Evolutionary conservation across 495 filamentous ascomycete species (phyloP).

Genomic region (Hyaloscypha hepaticicola): DNA sequence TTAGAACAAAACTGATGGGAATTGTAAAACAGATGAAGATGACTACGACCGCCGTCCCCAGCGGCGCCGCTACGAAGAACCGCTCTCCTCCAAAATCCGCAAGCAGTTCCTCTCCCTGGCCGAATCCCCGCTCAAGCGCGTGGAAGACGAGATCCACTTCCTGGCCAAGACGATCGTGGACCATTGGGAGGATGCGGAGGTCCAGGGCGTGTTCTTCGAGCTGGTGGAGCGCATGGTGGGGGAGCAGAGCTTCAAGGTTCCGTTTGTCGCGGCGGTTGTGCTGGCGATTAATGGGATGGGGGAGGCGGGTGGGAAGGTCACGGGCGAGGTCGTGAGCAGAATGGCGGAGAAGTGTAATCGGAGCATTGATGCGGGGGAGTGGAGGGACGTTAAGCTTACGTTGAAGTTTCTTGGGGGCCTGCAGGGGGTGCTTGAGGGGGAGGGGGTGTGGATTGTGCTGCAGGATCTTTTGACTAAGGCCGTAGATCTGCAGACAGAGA

Average conservation of each 20-base stretch:
- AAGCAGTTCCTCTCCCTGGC: slow-evolving; percentile 81
- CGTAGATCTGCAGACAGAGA: slow-evolving; percentile 85
- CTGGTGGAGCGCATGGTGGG: slow-evolving; percentile 71
- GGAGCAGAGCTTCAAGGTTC: slow-evolving; percentile 96
- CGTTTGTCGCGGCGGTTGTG: slow-evolving; percentile 81
- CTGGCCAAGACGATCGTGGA: slow-evolving; percentile 77
- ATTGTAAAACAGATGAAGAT: slow-evolving; percentile 56
- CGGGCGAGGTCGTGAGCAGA: slow-evolving; percentile 63
- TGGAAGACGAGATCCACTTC: slow-evolving; percentile 74
- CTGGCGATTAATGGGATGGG: slow-evolving; percentile 73
- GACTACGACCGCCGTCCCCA: slow-evolving; percentile 74
- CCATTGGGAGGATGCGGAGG: slow-evolving; percentile 76
- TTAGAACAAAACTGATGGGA: slow-evolving; percentile 15
- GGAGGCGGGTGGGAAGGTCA: slow-evolving; percentile 60
- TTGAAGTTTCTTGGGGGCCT: slow-evolving; percentile 83
- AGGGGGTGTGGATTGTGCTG: slow-evolving; percentile 82
- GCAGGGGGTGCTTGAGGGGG: slow-evolving; percentile 74
- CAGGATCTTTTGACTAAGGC: slow-evolving; percentile 83
- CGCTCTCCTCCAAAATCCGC: slow-evolving; percentile 70
- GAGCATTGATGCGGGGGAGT: slow-evolving; percentile 66
- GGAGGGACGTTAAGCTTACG: slow-evolving; percentile 88
- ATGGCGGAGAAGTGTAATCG: slow-evolving; percentile 57
- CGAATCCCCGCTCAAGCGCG: slow-evolving; percentile 76
- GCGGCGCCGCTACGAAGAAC: slow-evolving; percentile 77
- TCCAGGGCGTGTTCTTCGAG: slow-evolving; percentile 66